These are phyloP conservation scores for Boletus tomentosulus DNA, from an alignment of 768 basidiomycete genomes.

Conservation along the genomic window DNA sequence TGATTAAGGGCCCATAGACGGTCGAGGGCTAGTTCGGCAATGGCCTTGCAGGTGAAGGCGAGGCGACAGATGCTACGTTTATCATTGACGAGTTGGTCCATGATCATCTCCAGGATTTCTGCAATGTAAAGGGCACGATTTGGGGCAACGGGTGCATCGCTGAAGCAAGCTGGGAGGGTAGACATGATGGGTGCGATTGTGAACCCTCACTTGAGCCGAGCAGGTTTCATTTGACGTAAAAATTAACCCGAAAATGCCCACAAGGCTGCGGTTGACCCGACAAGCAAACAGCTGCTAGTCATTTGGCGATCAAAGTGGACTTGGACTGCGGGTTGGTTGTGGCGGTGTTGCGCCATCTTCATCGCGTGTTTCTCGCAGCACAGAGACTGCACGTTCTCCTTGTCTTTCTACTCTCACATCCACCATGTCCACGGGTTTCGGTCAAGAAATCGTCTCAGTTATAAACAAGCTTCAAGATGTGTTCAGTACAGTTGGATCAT, in stretches of 20 bases:
- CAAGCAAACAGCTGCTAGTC: neutral
- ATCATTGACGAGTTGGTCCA: constrained; percentile 17
- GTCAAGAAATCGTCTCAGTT: constrained; percentile 74
- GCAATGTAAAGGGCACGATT: constrained; percentile 15
- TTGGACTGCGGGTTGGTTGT: constrained; percentile 1
- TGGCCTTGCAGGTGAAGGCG: constrained; percentile 19
- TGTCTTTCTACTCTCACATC: constrained; percentile 15
- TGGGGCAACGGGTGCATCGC: neutral
- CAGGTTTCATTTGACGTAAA: constrained; percentile 7
- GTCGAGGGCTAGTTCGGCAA: constrained; percentile 19
- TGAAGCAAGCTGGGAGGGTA: neutral
- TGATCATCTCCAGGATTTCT: constrained; percentile 21
- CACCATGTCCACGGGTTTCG: constrained; percentile 57
- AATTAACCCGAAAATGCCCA: neutral
- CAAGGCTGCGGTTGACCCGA: neutral
- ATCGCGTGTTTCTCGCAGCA: constrained; percentile 21
- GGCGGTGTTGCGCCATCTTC: constrained; percentile 24
- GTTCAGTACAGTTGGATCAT: constrained; percentile 78
- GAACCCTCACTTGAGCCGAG: neutral
- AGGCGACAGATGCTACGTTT: constrained; percentile 15
- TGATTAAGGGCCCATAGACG: constrained; percentile 23
- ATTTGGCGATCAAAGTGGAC: too few relatives aligned
- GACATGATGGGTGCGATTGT: constrained; percentile 5
- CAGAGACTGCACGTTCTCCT: constrained; percentile 6
- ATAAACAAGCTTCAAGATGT: constrained; percentile 92